Conservation (phyloP, 176 grass and related monocot genomes). For the Musa beccarii region DNA sequence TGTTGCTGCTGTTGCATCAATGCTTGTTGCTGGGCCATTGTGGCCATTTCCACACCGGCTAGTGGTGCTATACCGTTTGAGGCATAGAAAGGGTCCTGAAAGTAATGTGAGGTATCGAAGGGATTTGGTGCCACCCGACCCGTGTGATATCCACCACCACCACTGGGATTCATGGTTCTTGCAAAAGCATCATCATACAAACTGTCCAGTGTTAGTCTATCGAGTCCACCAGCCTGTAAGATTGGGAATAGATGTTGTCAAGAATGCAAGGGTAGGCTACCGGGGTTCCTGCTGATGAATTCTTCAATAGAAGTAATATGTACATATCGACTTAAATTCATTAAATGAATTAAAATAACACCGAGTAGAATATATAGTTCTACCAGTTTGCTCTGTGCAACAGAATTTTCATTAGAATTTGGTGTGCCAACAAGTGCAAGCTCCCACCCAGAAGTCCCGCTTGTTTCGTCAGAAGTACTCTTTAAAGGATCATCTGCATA, state of each 20-base stretch:
- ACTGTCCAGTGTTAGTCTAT: conserved; percentile 16
- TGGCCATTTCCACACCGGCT: conserved; percentile 9
- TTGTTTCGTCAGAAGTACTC: background rate
- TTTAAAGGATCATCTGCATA: background rate
- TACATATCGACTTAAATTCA: background rate
- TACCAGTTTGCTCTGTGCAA: conserved; percentile 18
- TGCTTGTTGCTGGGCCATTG: conserved; percentile 12
- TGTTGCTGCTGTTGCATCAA: conserved; percentile 12
- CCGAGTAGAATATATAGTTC: background rate
- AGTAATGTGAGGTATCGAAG: background rate
- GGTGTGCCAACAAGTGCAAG: background rate
- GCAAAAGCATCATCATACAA: conserved; percentile 10
- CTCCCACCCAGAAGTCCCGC: background rate
- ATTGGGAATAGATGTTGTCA: background rate
- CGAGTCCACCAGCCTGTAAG: conserved; percentile 13
- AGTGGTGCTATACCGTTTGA: conserved; percentile 1
- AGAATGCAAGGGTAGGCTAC: background rate
- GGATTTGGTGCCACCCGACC: conserved; percentile 10
- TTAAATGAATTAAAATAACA: background rate
- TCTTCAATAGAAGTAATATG: too few species aligned
- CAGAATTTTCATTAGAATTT: conserved; percentile 11
- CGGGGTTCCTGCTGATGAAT: too few species aligned
- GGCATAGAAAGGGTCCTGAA: conserved; percentile 1
- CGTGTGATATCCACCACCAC: background rate
- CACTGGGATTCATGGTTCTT: background rate